Conservation (phyloP, 352 stramenopile genomes). For the Globisporangium rhizosaccharum region DNA sequence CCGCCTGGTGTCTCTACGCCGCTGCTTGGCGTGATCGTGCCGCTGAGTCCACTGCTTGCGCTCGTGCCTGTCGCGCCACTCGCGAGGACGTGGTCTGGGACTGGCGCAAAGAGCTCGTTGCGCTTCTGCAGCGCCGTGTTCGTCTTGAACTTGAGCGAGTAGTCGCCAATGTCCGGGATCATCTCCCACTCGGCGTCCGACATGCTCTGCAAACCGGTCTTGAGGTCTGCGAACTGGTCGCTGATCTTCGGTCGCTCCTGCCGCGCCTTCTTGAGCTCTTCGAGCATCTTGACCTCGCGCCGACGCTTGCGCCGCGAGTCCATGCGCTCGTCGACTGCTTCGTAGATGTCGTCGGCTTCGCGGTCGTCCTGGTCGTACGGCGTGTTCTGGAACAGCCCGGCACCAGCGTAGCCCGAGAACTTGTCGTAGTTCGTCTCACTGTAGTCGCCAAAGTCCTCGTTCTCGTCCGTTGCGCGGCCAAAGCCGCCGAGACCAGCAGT, state of each 20-base stretch:
- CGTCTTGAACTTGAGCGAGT: constrained; percentile 90
- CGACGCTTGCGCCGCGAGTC: constrained; percentile 87
- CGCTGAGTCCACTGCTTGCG: constrained; percentile 26
- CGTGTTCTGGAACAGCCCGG: constrained; percentile 85
- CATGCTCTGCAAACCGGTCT: constrained; percentile 89
- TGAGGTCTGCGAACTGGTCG: constrained; percentile 98
- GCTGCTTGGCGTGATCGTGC: constrained; percentile 40
- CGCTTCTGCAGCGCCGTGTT: constrained; percentile 88
- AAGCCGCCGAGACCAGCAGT: constrained; percentile 82
- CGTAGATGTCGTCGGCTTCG: constrained; percentile 96
- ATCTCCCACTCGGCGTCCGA: constrained; percentile 93
- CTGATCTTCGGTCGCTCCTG: constrained; percentile 92
- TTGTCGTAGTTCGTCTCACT: constrained; percentile 91
- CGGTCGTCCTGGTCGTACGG: constrained; percentile 96
- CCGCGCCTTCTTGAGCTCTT: constrained; percentile 84
- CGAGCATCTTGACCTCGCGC: constrained; percentile 74
- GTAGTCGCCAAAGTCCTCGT: constrained; percentile 86
- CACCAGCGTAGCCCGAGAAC: constrained; percentile 85
- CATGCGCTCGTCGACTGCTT: constrained; percentile 95
- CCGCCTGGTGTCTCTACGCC: constrained; percentile 54
- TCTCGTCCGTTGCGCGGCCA: constrained; percentile 79
- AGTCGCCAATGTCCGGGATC: constrained; percentile 97
- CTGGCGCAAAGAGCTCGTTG: constrained; percentile 93
- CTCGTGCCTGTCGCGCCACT: constrained; percentile 25
- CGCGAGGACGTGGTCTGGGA: constrained; percentile 92